phyloP scores from a whole-genome alignment of 768 basidiomycete genomes.

The Neoboletus brunneissimus region DNA sequence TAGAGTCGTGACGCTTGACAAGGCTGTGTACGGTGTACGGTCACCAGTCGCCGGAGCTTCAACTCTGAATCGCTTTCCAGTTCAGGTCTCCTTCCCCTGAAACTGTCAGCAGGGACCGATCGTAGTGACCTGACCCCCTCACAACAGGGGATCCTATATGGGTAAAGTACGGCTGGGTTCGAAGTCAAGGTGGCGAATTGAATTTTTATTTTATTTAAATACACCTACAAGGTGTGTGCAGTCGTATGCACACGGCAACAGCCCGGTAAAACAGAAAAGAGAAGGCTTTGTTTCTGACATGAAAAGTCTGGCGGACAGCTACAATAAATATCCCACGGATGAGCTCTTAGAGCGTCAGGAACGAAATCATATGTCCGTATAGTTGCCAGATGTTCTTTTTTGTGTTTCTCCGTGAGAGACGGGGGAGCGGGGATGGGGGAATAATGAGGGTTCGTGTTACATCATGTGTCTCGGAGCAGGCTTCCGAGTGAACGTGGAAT shows the following conservation, averaged over 20 bases:
- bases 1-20: neutral
- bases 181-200: neutral
- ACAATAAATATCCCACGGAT: neutral
- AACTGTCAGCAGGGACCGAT: neutral
- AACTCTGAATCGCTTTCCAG: neutral
- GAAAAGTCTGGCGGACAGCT: neutral
- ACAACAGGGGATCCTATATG: neutral
- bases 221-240: neutral
- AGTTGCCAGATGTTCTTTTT: neutral
- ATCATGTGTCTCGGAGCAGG: neutral
- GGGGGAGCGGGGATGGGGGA: neutral
- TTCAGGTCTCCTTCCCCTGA: neutral
- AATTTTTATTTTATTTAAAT: neutral
- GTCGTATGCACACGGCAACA: neutral
- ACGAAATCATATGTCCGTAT: neutral
- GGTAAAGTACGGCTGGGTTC: neutral
- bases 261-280: neutral
- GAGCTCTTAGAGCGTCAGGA: neutral
- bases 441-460: neutral
- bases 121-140: neutral
- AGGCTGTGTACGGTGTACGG: neutral
- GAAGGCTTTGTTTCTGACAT: neutral
- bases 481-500: neutral
- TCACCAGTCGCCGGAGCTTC: slow-evolving; percentile 5
- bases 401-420: neutral